Evolutionary conservation across 495 filamentous ascomycete species (phyloP), one percentile per base, ranked within the genome.

Genomic region (Tetracladium marchalianum): DNA sequence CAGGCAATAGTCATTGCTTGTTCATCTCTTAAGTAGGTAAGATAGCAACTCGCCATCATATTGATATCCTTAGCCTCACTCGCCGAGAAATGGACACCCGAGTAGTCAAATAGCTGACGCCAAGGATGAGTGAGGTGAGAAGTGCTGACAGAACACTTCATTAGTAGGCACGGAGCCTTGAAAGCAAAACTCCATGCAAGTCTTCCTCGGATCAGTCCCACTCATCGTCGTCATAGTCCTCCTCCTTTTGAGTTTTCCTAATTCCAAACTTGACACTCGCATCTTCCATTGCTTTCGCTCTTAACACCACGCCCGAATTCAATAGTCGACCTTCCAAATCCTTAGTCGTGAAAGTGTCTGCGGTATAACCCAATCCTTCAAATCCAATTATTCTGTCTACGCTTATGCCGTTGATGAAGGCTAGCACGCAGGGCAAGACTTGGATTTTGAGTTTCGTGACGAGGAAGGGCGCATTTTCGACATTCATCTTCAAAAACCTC

Each of bases 391-490:
- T 73, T 31, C 84, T 61, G 53, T 85, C 84, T 35, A 78, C 74
- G 1, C 69, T 68, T 33, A 82, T 62, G 5, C 84, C 85, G 61
- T 84, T 77, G 41, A 80, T 65, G 51, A 88, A 88, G 17, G 75
- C 77, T 52, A 90, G 75, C 43, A 90, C 80, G 54, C 84, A 90
- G 0, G 85, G 85, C 35, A 90, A 58, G 1, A 88, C 78, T 47
- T 78, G 65, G 8, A 90, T 71, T 39, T 77, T 78, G 39, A 90
- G 57, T 47, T 80, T 85, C 50, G 77, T 74, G 10, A 84, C 81
- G 16, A 90, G 60, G 46, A 87, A 90, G 0, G 84, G 80, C 35
- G 80, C 81, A 42, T 84, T 78, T 32, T 80, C 78, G 37, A 88
- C 85, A 53, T 82, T 76, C 13, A 86, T 81, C 7, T 70, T 68